Evolutionary conservation across 2,329 filamentous ascomycete genomes (phyloP).

Genomic region (Arthroderma sp.): DNA sequence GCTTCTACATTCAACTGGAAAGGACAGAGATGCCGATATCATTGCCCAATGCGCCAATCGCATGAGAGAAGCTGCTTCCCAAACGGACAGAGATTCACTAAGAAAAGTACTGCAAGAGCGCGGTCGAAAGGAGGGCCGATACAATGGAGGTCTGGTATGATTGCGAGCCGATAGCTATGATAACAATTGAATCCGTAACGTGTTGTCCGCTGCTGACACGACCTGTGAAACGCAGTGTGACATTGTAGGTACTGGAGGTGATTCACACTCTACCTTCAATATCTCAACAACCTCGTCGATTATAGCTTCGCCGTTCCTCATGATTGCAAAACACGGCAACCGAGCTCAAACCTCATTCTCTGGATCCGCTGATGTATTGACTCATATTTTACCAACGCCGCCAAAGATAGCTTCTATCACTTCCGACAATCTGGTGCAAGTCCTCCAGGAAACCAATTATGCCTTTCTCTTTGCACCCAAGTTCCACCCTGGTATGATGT

Average conservation of each 20-base stretch:
- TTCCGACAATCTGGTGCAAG: slow-evolving; percentile 53
- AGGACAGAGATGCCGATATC: slow-evolving; percentile 73
- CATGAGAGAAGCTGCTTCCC: slow-evolving; percentile 69
- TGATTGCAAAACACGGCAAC: slow-evolving; percentile 93
- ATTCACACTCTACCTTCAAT: slow-evolving; percentile 96
- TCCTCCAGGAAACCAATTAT: slow-evolving; percentile 78
- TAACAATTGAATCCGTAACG: neutral
- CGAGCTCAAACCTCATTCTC: slow-evolving; percentile 89
- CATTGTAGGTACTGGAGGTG: slow-evolving; percentile 93
- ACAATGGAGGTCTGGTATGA: slow-evolving; percentile 70
- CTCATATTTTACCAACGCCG: slow-evolving; percentile 55
- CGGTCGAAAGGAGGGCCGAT: slow-evolving; percentile 55
- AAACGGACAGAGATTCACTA: slow-evolving; percentile 54
- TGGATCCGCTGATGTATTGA: slow-evolving; percentile 83
- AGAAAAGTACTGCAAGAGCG: slow-evolving; percentile 46
- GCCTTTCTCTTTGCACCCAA: slow-evolving; percentile 90
- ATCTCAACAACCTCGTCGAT: slow-evolving; percentile 93
- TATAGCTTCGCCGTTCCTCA: slow-evolving; percentile 68
- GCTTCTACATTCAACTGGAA: slow-evolving; percentile 77
- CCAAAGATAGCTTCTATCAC: slow-evolving; percentile 64
- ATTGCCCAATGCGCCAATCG: slow-evolving; percentile 69
- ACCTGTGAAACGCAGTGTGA: slow-evolving; percentile 46
- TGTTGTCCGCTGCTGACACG: slow-evolving; percentile 3
- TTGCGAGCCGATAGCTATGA: neutral
- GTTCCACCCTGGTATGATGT: slow-evolving; percentile 90